These are phyloP conservation scores for Panicum hallii DNA, from an alignment of 202 grass and related monocot genomes.

Conservation along the genomic window DNA sequence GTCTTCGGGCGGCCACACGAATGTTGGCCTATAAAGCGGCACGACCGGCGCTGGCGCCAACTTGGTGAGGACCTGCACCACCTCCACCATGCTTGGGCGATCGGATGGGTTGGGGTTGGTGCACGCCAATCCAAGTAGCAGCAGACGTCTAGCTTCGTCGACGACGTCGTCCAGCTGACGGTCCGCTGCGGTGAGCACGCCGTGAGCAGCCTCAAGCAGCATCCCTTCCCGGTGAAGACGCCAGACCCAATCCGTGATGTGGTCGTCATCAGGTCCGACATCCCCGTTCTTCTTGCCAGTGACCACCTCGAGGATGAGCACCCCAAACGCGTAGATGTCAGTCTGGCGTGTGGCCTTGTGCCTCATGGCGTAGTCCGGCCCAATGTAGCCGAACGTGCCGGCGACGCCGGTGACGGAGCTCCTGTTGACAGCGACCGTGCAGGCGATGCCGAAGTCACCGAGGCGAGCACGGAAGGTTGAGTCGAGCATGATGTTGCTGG, in stretches of 20 bases:
- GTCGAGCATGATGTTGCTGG: constrained; percentile 20
- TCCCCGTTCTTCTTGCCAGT: neutral
- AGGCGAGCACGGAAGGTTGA: neutral
- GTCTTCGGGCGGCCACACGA: no score
- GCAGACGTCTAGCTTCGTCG: no score
- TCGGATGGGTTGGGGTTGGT: no score
- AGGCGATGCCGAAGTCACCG: constrained; percentile 8
- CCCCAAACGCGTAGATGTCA: neutral
- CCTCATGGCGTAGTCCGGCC: neutral
- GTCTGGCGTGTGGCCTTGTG: constrained; percentile 2
- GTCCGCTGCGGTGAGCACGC: no score
- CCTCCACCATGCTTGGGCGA: no score
- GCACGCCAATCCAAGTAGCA: no score
- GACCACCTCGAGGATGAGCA: neutral
- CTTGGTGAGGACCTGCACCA: no score
- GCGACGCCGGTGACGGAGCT: neutral
- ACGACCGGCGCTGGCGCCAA: no score
- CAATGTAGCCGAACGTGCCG: neutral
- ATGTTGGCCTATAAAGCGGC: no score
- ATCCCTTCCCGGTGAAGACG: neutral
- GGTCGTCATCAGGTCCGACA: neutral
- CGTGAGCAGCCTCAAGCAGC: no score
- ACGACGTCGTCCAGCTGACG: no score
- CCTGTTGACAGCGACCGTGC: neutral
- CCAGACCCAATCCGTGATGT: constrained; percentile 1